Evolutionary conservation across 495 filamentous ascomycete species (phyloP).

Genomic region (Podospora comata): DNA sequence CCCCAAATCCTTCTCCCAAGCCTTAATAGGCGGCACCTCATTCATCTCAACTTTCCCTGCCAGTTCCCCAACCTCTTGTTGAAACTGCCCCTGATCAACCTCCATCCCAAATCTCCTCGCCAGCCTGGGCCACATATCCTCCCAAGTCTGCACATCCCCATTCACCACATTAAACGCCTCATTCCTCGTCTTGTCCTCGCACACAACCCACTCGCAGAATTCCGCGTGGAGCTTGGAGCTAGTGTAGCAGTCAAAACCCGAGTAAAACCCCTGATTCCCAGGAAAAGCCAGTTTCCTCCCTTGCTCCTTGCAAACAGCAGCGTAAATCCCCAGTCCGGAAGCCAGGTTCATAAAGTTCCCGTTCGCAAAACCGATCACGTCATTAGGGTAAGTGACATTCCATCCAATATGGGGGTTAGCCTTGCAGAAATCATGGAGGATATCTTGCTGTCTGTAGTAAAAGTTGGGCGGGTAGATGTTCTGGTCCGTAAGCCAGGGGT

Average conservation of each 20-base stretch:
- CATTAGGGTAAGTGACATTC: constrained; percentile 54
- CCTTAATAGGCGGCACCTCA: constrained; percentile 43
- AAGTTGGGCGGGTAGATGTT: constrained; percentile 43
- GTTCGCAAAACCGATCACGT: constrained; percentile 47
- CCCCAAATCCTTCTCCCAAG: constrained; percentile 40
- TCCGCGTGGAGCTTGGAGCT: constrained; percentile 47
- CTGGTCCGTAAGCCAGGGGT: constrained; percentile 29
- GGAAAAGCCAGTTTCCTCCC: constrained; percentile 47
- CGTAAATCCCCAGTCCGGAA: constrained; percentile 49
- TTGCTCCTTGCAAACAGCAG: constrained; percentile 47
- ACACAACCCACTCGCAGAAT: constrained; percentile 54
- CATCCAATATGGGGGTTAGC: constrained; percentile 35
- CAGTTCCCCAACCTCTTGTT: constrained; percentile 11
- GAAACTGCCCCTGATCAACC: constrained; percentile 48
- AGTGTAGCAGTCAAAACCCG: constrained; percentile 52
- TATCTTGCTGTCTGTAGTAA: constrained; percentile 48
- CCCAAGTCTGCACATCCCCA: constrained; percentile 53
- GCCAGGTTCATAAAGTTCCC: constrained; percentile 60
- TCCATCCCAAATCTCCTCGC: constrained; percentile 45
- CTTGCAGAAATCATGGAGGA: constrained; percentile 38
- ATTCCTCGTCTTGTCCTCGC: constrained; percentile 42
- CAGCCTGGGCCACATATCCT: constrained; percentile 55
- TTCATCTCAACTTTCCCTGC: constrained; percentile 26
- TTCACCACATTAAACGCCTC: constrained; percentile 57
- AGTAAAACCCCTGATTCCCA: constrained; percentile 48